A percentile compares a stretch with the other conserved stretches of the same genome.
These are phyloP conservation scores for Kodamaea suecica DNA, from an alignment of 1,139 yeast species.

Conservation along the genomic window DNA sequence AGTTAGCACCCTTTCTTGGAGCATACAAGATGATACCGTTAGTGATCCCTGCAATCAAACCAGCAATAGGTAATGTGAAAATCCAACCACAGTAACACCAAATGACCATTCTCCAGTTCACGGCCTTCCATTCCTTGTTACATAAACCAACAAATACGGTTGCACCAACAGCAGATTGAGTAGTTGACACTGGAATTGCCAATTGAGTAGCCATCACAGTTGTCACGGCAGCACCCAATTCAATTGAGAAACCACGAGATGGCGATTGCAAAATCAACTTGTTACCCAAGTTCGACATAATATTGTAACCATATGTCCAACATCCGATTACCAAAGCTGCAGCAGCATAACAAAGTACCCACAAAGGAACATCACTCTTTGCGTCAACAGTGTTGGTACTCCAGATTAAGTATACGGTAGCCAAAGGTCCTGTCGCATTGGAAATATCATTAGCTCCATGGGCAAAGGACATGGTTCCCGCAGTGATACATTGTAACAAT, in stretches of 20 bases:
- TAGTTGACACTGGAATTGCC: conserved; percentile 70
- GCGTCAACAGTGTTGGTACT: conserved; percentile 42
- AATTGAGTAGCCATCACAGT: conserved; percentile 74
- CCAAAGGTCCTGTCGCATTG: conserved; percentile 74
- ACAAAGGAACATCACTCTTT: conserved; percentile 62
- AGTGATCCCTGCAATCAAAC: conserved; percentile 64
- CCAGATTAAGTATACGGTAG: conserved; percentile 67
- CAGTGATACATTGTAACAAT: conserved; percentile 68
- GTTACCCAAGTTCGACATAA: conserved; percentile 72
- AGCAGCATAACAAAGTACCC: conserved; percentile 72
- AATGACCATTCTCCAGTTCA: conserved; percentile 75
- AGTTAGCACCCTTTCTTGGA: conserved; percentile 49
- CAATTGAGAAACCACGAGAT: conserved; percentile 75
- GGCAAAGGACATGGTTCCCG: conserved; percentile 78
- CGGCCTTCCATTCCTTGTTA: conserved; percentile 59
- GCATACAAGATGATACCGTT: conserved; percentile 67
- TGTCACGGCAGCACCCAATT: conserved; percentile 76
- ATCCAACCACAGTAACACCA: conserved; percentile 77
- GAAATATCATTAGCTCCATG: conserved; percentile 83
- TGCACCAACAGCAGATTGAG: conserved; percentile 81
- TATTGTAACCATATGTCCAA: conserved; percentile 72
- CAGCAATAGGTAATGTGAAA: conserved; percentile 71
- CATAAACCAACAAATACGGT: conserved; percentile 74
- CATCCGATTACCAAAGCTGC: conserved; percentile 64
- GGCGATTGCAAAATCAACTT: conserved; percentile 76